phyloP scores from a whole-genome alignment of 2,329 filamentous ascomycete genomes.

The Rutstroemia sp. region DNA sequence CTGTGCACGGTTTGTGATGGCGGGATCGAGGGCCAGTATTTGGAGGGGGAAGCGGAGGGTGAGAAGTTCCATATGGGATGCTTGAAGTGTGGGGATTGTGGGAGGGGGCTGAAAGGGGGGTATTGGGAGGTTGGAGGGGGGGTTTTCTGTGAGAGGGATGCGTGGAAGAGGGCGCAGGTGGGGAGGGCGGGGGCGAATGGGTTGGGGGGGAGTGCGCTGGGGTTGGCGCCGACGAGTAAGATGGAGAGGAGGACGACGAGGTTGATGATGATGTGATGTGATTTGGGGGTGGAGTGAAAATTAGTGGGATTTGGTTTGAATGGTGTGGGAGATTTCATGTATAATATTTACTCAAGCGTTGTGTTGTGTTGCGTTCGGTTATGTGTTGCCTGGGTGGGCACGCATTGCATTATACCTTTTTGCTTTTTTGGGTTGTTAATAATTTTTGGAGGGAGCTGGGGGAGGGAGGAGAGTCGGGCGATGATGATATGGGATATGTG shows the following conservation, averaged over 20 bases:
- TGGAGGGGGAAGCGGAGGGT: constrained; percentile 65
- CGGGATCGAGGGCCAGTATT: constrained; percentile 90
- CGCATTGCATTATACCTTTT: neutral
- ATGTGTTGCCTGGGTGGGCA: neutral
- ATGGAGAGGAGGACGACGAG: constrained; percentile 42
- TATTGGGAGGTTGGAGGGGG: constrained; percentile 83
- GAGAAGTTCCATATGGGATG: constrained; percentile 83
- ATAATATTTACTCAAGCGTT: too few relatives aligned
- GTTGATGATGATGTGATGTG: constrained; percentile 40
- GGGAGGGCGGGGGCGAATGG: constrained; percentile 18
- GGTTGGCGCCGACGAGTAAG: constrained; percentile 20
- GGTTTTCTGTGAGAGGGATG: constrained; percentile 83
- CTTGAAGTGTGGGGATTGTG: constrained; percentile 77
- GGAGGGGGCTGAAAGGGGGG: constrained; percentile 65
- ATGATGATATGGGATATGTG: too few relatives aligned
- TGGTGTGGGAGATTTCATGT: too few relatives aligned
- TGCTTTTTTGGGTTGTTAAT: neutral
- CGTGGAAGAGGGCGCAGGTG: constrained; percentile 36
- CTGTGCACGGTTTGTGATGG: constrained; percentile 71
- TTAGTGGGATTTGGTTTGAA: neutral
- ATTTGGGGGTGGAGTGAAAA: neutral
- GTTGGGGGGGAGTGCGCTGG: constrained; percentile 17
- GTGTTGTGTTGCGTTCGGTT: too few relatives aligned
- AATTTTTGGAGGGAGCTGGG: too few relatives aligned
- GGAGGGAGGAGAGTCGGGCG: too few relatives aligned